phyloP scores from a whole-genome alignment of 768 basidiomycete species.

The Coprinopsis sp. region DNA sequence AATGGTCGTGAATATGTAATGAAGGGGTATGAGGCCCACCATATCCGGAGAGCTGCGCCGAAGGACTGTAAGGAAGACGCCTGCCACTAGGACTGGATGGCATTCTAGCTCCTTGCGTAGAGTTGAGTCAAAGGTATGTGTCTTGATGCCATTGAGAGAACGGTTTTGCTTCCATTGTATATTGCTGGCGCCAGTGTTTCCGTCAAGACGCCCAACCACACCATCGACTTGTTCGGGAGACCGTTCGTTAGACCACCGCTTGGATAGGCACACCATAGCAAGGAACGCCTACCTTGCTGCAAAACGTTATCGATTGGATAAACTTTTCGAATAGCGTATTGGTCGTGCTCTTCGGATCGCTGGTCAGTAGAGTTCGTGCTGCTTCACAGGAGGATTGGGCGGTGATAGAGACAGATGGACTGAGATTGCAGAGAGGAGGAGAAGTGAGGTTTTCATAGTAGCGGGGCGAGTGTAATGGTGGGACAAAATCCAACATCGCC shows the following conservation, averaged over 20 bases:
- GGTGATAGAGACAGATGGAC: conserved; percentile 36
- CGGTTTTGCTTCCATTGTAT: neutral
- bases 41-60: conserved; percentile 26
- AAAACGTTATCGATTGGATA: conserved; percentile 33
- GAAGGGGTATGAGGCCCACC: no score
- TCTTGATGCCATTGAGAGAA: neutral
- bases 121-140: neutral
- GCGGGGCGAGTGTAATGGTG: no score
- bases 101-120: neutral
- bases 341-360: conserved; percentile 10
- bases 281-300: conserved; percentile 28
- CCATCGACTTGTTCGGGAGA: conserved; percentile 2
- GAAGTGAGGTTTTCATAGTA: conserved; percentile 19
- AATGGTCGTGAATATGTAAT: no score
- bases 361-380: conserved; percentile 25
- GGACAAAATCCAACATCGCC: no score
- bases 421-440: conserved; percentile 26
- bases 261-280: neutral
- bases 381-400: conserved; percentile 34
- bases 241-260: neutral
- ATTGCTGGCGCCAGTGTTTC: conserved; percentile 1
- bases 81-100: conserved; percentile 17
- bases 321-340: conserved; percentile 31
- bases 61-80: conserved; percentile 21
- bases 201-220: conserved; percentile 1